Percentiles rank a stretch among this genome's conserved stretches.
phyloP scores from a whole-genome alignment of 2,329 filamentous ascomycete genomes.

The Pseudogymnoascus sp. region DNA sequence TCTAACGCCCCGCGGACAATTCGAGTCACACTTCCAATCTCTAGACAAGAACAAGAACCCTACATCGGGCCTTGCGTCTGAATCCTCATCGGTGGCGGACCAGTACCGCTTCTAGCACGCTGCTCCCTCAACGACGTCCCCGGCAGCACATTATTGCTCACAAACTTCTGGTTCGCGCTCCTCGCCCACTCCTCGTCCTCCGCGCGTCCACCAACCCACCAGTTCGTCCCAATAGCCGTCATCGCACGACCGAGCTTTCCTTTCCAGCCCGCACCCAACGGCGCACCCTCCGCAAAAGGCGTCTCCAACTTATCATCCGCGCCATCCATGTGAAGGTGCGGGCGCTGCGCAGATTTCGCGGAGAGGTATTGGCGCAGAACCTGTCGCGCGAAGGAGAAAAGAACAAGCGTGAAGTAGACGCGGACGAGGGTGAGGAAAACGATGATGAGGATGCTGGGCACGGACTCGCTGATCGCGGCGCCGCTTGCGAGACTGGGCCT shows the following conservation, averaged over 20 bases:
- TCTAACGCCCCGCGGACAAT: background rate
- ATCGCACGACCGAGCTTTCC: constrained; percentile 72
- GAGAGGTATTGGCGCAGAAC: constrained; percentile 62
- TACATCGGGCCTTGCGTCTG: background rate
- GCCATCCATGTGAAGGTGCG: constrained; percentile 27
- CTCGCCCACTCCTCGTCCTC: constrained; percentile 59
- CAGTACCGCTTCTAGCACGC: constrained; percentile 34
- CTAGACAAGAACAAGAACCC: background rate
- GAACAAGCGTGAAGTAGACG: constrained; percentile 74
- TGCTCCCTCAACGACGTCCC: constrained; percentile 35
- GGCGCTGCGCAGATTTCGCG: constrained; percentile 18
- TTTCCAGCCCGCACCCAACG: constrained; percentile 71
- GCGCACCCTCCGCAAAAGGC: constrained; percentile 59
- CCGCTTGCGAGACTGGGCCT: constrained; percentile 49
- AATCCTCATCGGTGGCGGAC: constrained; percentile 23
- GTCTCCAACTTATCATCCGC: constrained; percentile 48
- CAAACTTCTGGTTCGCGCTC: constrained; percentile 52
- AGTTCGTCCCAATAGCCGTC: constrained; percentile 63
- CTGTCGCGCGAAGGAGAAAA: constrained; percentile 73
- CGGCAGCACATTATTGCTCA: constrained; percentile 32
- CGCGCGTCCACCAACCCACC: constrained; percentile 69
- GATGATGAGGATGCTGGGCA: constrained; percentile 72
- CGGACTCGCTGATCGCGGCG: constrained; percentile 55
- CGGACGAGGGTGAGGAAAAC: constrained; percentile 64
- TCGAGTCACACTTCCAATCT: background rate